Conservation (phyloP, 768 basidiomycete genomes). For the Epithele typhae region DNA sequence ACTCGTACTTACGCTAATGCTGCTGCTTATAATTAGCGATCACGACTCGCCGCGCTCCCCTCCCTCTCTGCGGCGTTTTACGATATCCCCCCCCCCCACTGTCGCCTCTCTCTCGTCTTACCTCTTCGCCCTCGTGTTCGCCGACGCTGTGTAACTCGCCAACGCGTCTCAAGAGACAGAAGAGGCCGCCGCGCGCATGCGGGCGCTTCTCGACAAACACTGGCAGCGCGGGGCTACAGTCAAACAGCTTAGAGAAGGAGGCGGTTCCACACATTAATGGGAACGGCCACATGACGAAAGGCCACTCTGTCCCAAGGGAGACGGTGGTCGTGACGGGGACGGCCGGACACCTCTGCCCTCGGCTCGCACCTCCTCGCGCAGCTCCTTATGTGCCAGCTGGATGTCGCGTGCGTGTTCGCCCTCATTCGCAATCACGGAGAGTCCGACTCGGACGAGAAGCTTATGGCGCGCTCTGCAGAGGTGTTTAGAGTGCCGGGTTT, state of each 20-base stretch:
- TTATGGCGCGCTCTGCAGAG: conserved; percentile 7
- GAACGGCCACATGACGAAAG: background rate
- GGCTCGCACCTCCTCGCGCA: conserved; percentile 26
- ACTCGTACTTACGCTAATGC: too few relatives aligned
- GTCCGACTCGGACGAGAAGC: background rate
- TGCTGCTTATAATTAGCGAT: too few relatives aligned
- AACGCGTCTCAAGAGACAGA: background rate
- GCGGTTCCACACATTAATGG: too few relatives aligned
- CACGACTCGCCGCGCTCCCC: too few relatives aligned
- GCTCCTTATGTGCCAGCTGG: conserved; percentile 10
- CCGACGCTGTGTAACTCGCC: conserved; percentile 1
- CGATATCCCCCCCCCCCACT: conserved; percentile 20
- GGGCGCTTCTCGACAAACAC: conserved; percentile 15
- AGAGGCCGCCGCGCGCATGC: conserved; percentile 14
- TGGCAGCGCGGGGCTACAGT: conserved; percentile 6
- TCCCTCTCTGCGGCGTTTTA: too few relatives aligned
- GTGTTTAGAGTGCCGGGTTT: conserved; percentile 15
- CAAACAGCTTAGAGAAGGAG: conserved; percentile 2
- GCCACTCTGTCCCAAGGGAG: background rate
- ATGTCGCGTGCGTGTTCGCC: conserved; percentile 19
- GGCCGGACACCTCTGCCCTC: conserved; percentile 29
- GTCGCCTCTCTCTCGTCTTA: conserved; percentile 11
- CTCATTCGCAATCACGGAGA: conserved; percentile 17
- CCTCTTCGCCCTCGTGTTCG: conserved; percentile 3
- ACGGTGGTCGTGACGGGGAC: conserved; percentile 29